Percentiles rank a stretch among this genome's conserved stretches.
These are phyloP conservation scores for Citrus medica DNA, from an alignment of 345 rosid species.

Conservation along the genomic window DNA sequence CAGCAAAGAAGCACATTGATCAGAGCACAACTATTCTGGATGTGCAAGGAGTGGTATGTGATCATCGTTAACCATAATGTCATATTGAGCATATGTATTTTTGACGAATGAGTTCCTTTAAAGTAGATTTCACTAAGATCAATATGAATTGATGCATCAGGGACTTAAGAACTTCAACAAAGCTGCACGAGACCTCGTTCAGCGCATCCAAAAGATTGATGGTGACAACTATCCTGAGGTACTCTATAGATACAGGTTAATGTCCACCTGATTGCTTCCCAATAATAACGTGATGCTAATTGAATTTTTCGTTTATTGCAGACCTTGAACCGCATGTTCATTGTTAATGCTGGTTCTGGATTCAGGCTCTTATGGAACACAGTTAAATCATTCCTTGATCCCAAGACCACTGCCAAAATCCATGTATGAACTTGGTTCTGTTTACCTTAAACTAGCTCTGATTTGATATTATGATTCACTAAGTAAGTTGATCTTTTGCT, in stretches of 20 bases:
- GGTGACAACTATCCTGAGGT: conserved; percentile 93
- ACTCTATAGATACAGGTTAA: background rate
- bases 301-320: conserved; percentile 23
- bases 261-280: background rate
- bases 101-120: background rate
- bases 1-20: conserved; percentile 70
- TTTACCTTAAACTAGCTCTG: background rate
- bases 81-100: background rate
- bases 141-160: conserved; percentile 31
- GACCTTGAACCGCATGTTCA: conserved; percentile 93
- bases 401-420: conserved; percentile 86
- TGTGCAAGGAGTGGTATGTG: conserved; percentile 92
- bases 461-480: conserved; percentile 5
- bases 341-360: conserved; percentile 92
- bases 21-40: conserved; percentile 94
- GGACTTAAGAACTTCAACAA: conserved; percentile 88
- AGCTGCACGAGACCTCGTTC: conserved; percentile 75
- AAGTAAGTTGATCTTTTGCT: conserved; percentile 12
- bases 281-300: conserved; percentile 7
- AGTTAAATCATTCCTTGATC: conserved; percentile 73
- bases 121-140: background rate
- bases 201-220: conserved; percentile 72
- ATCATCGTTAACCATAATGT: background rate
- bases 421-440: conserved; percentile 39
- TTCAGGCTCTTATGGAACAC: conserved; percentile 90